Evolutionary conservation across 2,329 filamentous ascomycete species (phyloP).

Genomic region (Xylaria digitata): DNA sequence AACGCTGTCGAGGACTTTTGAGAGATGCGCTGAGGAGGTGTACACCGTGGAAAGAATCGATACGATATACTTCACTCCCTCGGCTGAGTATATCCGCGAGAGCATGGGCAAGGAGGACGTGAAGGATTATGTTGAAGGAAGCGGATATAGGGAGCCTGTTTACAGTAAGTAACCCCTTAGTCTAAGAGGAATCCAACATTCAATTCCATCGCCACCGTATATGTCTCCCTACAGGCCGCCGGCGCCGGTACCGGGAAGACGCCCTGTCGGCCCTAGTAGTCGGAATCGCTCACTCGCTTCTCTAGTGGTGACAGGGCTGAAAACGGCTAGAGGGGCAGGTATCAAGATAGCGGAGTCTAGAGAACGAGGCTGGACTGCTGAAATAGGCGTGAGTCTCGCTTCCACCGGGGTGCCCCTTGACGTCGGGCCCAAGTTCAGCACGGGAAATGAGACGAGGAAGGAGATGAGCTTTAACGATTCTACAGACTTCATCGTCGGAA

Average conservation of each 20-base stretch:
- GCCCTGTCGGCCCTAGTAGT: too few relatives aligned
- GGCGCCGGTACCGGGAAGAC: too few relatives aligned
- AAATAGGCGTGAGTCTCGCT: background rate
- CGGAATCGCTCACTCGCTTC: too few relatives aligned
- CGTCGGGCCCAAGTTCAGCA: background rate
- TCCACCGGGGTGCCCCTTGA: background rate
- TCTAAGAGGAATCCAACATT: too few relatives aligned
- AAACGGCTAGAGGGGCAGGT: background rate
- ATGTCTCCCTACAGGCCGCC: too few relatives aligned
- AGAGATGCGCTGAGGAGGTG: background rate
- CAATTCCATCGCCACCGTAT: too few relatives aligned
- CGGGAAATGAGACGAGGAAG: background rate
- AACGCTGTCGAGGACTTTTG: background rate
- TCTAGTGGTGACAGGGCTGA: constrained; percentile 1
- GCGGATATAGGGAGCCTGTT: background rate
- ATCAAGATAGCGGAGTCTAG: background rate
- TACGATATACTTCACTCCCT: background rate
- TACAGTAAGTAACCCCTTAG: background rate
- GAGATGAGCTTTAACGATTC: background rate
- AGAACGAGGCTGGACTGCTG: background rate
- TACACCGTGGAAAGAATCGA: background rate
- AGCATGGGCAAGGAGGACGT: background rate
- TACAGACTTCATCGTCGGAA: background rate
- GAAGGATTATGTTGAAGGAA: background rate
- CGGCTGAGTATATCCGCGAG: background rate